Evolutionary conservation across 2,329 filamentous ascomycete genomes (phyloP).

Genomic region (Ophiocordyceps robertsii): DNA sequence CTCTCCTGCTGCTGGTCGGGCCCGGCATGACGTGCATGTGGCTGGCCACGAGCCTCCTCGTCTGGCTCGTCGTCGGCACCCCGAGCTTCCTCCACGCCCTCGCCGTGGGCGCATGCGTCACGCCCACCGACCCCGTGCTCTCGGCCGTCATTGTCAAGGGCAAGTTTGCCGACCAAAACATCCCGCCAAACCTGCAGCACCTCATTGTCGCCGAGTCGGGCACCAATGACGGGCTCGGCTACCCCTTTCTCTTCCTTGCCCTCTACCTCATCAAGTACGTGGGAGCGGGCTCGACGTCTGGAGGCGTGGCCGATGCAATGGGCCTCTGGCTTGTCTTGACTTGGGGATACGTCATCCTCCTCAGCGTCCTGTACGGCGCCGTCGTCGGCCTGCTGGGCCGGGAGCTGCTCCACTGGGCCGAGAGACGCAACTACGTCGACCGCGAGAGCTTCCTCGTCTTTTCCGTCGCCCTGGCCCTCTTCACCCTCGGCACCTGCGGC

Average conservation of each 20-base stretch:
- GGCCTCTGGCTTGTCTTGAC: slow-evolving; percentile 77
- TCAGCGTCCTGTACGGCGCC: slow-evolving; percentile 67
- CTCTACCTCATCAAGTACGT: slow-evolving; percentile 72
- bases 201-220: slow-evolving; percentile 75
- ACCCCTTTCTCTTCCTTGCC: slow-evolving; percentile 77
- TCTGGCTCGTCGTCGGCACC: slow-evolving; percentile 64
- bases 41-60: slow-evolving; percentile 63
- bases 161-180: slow-evolving; percentile 83
- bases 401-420: slow-evolving; percentile 70
- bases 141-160: slow-evolving; percentile 88
- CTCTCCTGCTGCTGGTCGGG: slow-evolving; percentile 60
- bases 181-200: slow-evolving; percentile 67
- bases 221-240: slow-evolving; percentile 79
- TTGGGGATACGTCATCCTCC: slow-evolving; percentile 67
- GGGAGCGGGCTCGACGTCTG: slow-evolving; percentile 41
- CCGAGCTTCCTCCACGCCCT: slow-evolving; percentile 66
- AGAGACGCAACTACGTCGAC: slow-evolving; percentile 70
- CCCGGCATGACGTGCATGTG: slow-evolving; percentile 84
- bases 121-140: slow-evolving; percentile 78
- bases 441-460: slow-evolving; percentile 81
- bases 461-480: slow-evolving; percentile 71
- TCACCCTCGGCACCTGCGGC: slow-evolving; percentile 76
- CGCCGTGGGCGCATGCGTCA: slow-evolving; percentile 74
- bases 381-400: slow-evolving; percentile 71
- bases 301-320: slow-evolving; percentile 54